Evolutionary conservation across 352 stramenopile species (phyloP), one percentile per base, ranked within the genome.

Genomic region (Pythium plurisporium): DNA sequence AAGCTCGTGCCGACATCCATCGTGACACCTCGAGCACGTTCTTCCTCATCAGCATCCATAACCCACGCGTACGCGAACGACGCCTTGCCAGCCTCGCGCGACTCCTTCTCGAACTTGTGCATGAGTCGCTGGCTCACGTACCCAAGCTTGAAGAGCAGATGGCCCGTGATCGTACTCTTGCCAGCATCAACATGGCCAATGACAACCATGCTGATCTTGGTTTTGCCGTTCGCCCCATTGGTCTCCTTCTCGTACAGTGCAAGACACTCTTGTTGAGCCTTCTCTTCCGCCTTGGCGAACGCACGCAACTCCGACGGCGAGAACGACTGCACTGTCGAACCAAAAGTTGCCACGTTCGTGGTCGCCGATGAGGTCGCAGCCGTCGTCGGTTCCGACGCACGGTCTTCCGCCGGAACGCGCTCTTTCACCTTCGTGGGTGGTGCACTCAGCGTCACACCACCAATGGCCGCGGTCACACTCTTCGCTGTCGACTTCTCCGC

Each of bases 121-220:
- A 97, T 89, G 26, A 89, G 67, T 30, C 78, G 72, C 63, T 91
- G 75, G 69, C 72, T 91, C 60, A 96, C 85, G 69, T 96, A 92
- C 40, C 89, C 85, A 0, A 97, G 68, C 30, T 94, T 79, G 61
- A 96, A 91, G 15, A 99, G 76, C 65, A 99, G 74, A 55, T 98
- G 96, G 1, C 96, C 96, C 42, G 96, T 99, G 59, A 99, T 87
- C 1, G 96, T 99, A 41, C 89, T 98, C 80, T 99, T 99, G 29
- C 96, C 96, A 3, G 94, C 91, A 73, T 99, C 96, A 14, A 99
- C 96, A 61, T 99, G 96, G 15, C 96, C 96, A 33, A 98, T 86
- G 25, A 99, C 90, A 29, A 99, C 94, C 80, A 99, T 91, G 49
- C 86, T 97, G 55, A 98, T 85, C 74, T 84, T 86, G 19, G 68